Base-by-base conservation (phyloP, 805 yeast genomes). In the Myxozyma lipomycoides region DNA sequence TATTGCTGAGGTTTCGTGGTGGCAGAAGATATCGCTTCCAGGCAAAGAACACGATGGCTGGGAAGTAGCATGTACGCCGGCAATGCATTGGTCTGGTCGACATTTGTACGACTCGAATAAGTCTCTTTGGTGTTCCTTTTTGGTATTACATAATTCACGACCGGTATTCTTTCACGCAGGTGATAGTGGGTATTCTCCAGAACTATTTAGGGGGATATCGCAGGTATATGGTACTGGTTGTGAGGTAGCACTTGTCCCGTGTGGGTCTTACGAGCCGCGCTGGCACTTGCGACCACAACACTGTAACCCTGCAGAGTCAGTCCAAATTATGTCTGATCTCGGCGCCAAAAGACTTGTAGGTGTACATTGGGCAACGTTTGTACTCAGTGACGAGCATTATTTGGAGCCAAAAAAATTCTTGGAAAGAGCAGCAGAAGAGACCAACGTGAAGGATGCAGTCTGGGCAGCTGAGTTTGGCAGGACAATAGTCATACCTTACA, bases 341-440 rank as follows among this genome's bases (percentile, higher is more conserved):
- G 69, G 75, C 4, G 81, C 86, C 1, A 66, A 74, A 49, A 78
- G 76, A 55, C 78, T 86, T 68, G 78, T 84, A 45, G 98, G 98
- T 1, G 88, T 91, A 28, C 98, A 91, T 67, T 91, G 96, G 95
- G 98, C 98, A 0, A 91, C 98, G 0, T 91, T 89, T 68, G 82
- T 88, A 23, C 70, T 91, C 59, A 85, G 95, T 65, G 84, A 89
- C 41, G 98, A 91, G 67, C 84, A 86, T 49, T 87, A 84, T 58
- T 65, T 86, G 34, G 98, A 45, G 83, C 90, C 0, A 64, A 61
- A 46, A 65, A 28, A 21, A 15, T 32, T 40, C 12, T 43, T 55
- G n/a, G 50, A 45, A 12, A 42, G 43, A 24, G 57, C 39, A 17
- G 59, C 48, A 23, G 41, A 39, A 5, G 40, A 59, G n/a, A 60